Base-by-base conservation (phyloP, 306 rosid species). In the Sechiopsis laciniata region DNA sequence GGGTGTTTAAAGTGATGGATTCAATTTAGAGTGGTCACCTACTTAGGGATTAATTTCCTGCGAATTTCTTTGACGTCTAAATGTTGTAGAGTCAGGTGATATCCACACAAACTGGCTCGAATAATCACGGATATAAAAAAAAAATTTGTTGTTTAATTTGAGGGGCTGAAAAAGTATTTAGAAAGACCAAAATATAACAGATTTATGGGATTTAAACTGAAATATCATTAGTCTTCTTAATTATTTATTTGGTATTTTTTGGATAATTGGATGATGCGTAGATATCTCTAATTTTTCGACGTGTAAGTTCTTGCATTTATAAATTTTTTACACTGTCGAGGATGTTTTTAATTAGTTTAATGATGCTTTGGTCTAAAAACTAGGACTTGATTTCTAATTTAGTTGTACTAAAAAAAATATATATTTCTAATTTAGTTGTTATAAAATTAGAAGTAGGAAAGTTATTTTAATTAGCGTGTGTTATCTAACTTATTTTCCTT, bases 351-450 rank as follows among this genome's bases (percentile, higher is more conserved):
- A 46, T 46, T 46, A 29, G 68, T 62, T 62, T 29, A 62, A 29
- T 32, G 2, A 15, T 62, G 21, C 20, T 29, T 62, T 29, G 48
- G 22, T 62, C 48, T 16, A 32, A 13, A 32, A 15, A 15, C 21
- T 32, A 32, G 68, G 68, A 62, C 68, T 62, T 8, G 21, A 62
- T 62, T 62, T 62, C 20, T 62, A 8, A 62, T 62, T 26, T 26
- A 26, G 7, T 37, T 37, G 42, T 32, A 2, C 37, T 32, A 2
- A 5, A 32, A 32, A 32, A 5, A 5, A 32, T 32, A n/a, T n/a
- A n/a, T n/a, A 62, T 62, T 62, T 62, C 20, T 62, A 8, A 62
- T 62, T 26, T 26, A 26, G 7, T 37, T 37, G 42, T 59, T 37
- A 37, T 37, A 37, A 37, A 37, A 37, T 37, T 37, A 37, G 42